Base-by-base conservation (phyloP, 2,329 filamentous ascomycete species). In the Periconia macrospinosa region DNA sequence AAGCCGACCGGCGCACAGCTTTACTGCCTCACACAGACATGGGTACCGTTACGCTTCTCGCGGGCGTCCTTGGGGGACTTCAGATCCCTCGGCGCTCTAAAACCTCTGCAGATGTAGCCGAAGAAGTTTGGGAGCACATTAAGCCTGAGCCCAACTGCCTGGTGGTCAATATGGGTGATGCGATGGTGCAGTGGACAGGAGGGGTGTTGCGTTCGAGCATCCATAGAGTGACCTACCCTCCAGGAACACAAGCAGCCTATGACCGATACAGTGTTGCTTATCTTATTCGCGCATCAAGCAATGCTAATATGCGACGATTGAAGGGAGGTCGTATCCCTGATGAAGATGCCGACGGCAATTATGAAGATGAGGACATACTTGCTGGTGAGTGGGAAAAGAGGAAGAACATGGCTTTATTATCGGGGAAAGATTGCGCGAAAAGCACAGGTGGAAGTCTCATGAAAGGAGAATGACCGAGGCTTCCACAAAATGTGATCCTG, bases 141-240 rank as follows among this genome's bases (percentile, higher is more conserved):
- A 14, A 42, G 13, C 48, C 51, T 6, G 13, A 46, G 30, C 49
- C 42, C 10, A 23, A 23, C 2, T 51, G 49, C 18, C 20, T 46
- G 7, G 46, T 51, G 8, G 42, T 51, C 2, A 51, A 51, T 51
- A 17, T 51, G 17, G 49, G 49, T 1, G 49, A 51, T 14, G 49
- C 49, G 6, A 46, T 51, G 49, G 41, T 51, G 20, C 30, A 51
- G 35, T 51, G 42, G 30, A 45, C 42, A 9, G 42, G 42, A 5
- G 49, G 49, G 10, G 6, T 41, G 18, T 20, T 51, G 14, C 49
- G 49, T 10, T 27, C 30, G 10, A 51, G 46, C 30, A 18, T 48
- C 3, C 50, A 53, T 48, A 37, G 50, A 6, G 41, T 53, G 13
- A 42, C 14, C 14, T 30, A 17, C 7, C 23, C 50, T 7, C 50